Base-by-base conservation (phyloP, 2,329 filamentous ascomycete genomes). In the Berkeleyomyces basicola region DNA sequence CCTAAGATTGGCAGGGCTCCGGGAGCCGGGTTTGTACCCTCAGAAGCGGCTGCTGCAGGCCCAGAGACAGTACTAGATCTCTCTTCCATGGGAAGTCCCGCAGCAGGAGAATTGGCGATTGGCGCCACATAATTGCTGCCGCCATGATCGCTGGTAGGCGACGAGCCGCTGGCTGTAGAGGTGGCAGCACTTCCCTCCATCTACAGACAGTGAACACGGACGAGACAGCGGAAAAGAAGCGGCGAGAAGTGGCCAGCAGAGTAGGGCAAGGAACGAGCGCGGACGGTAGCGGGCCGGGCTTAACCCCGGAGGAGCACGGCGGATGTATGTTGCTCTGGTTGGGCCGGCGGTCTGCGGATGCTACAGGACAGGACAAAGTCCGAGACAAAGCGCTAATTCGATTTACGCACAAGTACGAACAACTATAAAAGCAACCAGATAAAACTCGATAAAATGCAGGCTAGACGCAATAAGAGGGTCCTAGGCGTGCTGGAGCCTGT, bases 91-190 rank as follows among this genome's bases (percentile, higher is more conserved):
- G 23, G 23, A 23, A 23, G 23, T 23, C 23, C 23, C n/a, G 42
- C 49, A 37, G 33, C 14, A 7, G 49, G 10, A 23, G 49, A 11
- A 14, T 37, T 7, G 33, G 49, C 49, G 5, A 11, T 39, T 4
- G 14, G 49, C 4, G 31, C 31, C 31, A 37, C 10, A 23, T n/a
- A 53, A 7, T 7, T 33, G 10, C 11, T 10, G n/a, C 47, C 59
- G 31, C n/a, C 49, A 14, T 53, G 47, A 31, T 61, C 59, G n/a
- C 59, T 61, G 7, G 39, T 40, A 6, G 49, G 16, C 7, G 59
- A 61, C 47, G 59, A 61, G 37, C 49, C 59, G 47, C 59, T 61
- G 7, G 59, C 59, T 23, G 37, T 39, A 44, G 59, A 61, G n/a
- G 47, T 61, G 49, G 49, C 37, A 11, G 49, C 59, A 61, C 49